Conservation (phyloP, 1,284 basidiomycete species). For the Puccinia hordei region DNA sequence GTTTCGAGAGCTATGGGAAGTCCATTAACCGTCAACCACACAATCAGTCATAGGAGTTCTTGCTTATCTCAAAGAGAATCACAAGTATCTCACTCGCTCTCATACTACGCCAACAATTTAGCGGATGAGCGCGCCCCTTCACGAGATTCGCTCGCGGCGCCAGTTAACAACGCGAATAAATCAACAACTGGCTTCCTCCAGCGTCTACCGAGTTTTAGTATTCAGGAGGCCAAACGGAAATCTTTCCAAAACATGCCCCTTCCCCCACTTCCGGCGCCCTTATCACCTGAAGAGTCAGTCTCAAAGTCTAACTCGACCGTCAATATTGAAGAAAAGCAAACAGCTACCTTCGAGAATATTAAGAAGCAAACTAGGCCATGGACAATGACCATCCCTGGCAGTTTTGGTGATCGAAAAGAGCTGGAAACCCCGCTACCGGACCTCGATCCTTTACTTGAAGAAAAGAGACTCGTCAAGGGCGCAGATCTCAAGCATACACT, state of each 20-base stretch:
- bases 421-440: not conserved
- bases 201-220: not conserved
- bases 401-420: not conserved
- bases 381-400: not conserved
- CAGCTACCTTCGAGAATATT: not conserved
- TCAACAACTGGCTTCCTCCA: not conserved
- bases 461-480: not conserved
- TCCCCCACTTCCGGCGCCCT: not conserved
- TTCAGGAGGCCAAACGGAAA: slow-evolving; percentile 4
- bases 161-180: not conserved
- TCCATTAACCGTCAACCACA: not conserved
- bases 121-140: not conserved
- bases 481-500: not conserved
- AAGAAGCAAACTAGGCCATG: slow-evolving; percentile 2
- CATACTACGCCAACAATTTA: not conserved
- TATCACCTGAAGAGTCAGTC: not conserved
- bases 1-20: slow-evolving; percentile 14
- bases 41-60: not conserved
- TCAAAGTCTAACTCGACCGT: not conserved
- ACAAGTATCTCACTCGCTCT: not conserved
- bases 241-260: slow-evolving; percentile 16
- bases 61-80: not conserved
- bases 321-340: not conserved
- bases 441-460: not conserved
- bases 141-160: not conserved